These are phyloP conservation scores for Phytopythium helicoides DNA, from an alignment of 352 stramenopile species.

Conservation along the genomic window DNA sequence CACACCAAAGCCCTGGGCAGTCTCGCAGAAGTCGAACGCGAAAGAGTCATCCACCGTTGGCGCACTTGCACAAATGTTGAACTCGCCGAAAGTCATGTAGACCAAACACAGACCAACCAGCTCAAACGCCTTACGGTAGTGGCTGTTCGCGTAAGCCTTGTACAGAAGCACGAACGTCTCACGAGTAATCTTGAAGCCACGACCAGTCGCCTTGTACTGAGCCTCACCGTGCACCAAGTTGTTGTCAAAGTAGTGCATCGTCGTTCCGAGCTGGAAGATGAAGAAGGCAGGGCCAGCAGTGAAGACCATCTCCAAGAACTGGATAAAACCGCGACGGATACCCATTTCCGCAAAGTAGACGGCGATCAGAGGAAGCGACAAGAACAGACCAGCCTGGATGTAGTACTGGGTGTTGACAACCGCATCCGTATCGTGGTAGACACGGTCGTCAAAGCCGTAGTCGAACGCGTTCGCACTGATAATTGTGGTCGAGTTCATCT, in stretches of 20 bases:
- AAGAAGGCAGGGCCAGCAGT: conserved; percentile 73
- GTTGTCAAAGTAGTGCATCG: conserved; percentile 87
- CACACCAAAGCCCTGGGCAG: conserved; percentile 71
- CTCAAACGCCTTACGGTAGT: conserved; percentile 82
- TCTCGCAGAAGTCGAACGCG: conserved; percentile 61
- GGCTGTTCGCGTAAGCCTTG: conserved; percentile 70
- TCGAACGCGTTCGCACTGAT: conserved; percentile 54
- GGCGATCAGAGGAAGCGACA: conserved; percentile 72
- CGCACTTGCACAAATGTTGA: conserved; percentile 55
- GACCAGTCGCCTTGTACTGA: conserved; percentile 79
- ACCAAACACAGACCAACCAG: conserved; percentile 71
- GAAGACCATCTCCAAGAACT: conserved; percentile 79
- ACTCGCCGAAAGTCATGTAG: conserved; percentile 71
- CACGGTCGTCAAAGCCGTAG: conserved; percentile 57
- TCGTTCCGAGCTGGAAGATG: conserved; percentile 80
- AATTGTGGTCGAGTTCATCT: conserved; percentile 71
- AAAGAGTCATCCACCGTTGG: conserved; percentile 40
- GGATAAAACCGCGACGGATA: conserved; percentile 58
- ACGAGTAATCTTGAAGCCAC: conserved; percentile 83
- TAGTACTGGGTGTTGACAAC: conserved; percentile 87
- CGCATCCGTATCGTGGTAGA: conserved; percentile 54
- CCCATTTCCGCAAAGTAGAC: conserved; percentile 84
- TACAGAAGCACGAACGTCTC: conserved; percentile 82
- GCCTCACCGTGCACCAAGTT: conserved; percentile 77
- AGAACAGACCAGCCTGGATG: conserved; percentile 77